Base-by-base conservation (phyloP, 805 yeast genomes). In the Diddensiella santjacobensis region DNA sequence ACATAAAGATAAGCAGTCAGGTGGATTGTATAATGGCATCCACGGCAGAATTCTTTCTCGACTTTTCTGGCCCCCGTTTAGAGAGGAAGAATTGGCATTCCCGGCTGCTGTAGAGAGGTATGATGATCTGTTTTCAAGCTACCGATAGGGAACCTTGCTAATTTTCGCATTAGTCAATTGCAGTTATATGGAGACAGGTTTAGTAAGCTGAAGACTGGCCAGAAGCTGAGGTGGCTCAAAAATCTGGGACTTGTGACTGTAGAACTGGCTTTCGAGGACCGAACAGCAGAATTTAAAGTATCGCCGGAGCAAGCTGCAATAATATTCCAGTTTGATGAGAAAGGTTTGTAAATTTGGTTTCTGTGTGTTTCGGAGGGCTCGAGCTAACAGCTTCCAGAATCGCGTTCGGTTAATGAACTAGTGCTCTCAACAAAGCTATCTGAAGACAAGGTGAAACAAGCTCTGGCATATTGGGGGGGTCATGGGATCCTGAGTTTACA, bases 61-160 rank as follows among this genome's bases (percentile, higher is more conserved):
- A 51, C 64, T 85, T 17, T 91, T 81, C 62, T 91, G 99, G 99
- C 87, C 90, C 0, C 60, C 72, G 3, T 58, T 77, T n/a, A 58
- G 70, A 23, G 64, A 68, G 3, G 72, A 71, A 26, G 59, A 62
- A n/a, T 74, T 80, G 55, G 61, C 57, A 4, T 58, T 81, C 1
- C 93, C 95, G 0, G 53, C 56, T 0, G 58, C 48, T 1, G 64
- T 88, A n/a, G n/a, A n/a, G n/a, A n/a, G n/a, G n/a, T n/a, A n/a
- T n/a, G n/a, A n/a, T n/a, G n/a, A n/a, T n/a, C n/a, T n/a, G n/a
- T n/a, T n/a, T n/a, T n/a, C n/a, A n/a, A n/a, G n/a, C n/a, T n/a
- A n/a, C n/a, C n/a, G n/a, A n/a, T n/a, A n/a, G n/a, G n/a, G n/a
- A n/a, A n/a, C n/a, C n/a, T n/a, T n/a, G n/a, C n/a, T n/a, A n/a